These are phyloP conservation scores for Irineochytrium annulatum DNA, from an alignment of 192 early-diverging fungal genomes.

Conservation along the genomic window DNA sequence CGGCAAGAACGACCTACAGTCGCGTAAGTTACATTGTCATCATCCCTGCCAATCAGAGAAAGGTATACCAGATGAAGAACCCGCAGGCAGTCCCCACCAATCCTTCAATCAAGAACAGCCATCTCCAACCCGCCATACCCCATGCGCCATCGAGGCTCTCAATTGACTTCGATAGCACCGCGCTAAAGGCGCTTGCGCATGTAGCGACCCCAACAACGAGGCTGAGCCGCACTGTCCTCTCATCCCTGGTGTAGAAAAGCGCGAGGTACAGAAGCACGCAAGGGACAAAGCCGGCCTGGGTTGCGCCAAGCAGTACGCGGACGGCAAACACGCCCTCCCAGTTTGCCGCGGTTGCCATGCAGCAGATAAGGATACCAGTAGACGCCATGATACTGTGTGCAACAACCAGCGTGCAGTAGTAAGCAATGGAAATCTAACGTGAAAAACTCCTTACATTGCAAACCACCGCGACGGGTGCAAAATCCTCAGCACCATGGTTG, in stretches of 20 bases:
- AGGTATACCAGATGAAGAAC: neutral
- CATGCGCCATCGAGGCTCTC: constrained; percentile 10
- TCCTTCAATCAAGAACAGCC: constrained; percentile 15
- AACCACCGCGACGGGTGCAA: constrained; percentile 22
- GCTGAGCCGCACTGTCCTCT: constrained; percentile 29
- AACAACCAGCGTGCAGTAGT: neutral
- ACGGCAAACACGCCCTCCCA: constrained; percentile 17
- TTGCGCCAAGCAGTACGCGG: constrained; percentile 20
- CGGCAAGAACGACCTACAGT: constrained; percentile 23
- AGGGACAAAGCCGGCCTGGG: constrained; percentile 32
- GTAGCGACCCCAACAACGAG: constrained; percentile 25
- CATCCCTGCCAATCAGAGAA: neutral
- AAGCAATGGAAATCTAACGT: neutral
- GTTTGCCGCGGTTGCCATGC: constrained; percentile 11
- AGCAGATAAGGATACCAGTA: constrained; percentile 19
- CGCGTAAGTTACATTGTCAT: too few relatives aligned
- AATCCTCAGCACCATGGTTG: constrained; percentile 14
- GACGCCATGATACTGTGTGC: constrained; percentile 13
- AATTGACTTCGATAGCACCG: constrained; percentile 21
- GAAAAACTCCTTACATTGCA: neutral
- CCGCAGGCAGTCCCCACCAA: neutral
- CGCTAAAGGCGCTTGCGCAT: constrained; percentile 15
- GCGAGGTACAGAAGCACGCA: constrained; percentile 22
- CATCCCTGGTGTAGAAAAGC: constrained; percentile 39
- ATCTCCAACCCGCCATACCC: constrained; percentile 21